These are phyloP conservation scores for Globisporangium heterothallicum DNA, from an alignment of 352 stramenopile species.

Conservation along the genomic window DNA sequence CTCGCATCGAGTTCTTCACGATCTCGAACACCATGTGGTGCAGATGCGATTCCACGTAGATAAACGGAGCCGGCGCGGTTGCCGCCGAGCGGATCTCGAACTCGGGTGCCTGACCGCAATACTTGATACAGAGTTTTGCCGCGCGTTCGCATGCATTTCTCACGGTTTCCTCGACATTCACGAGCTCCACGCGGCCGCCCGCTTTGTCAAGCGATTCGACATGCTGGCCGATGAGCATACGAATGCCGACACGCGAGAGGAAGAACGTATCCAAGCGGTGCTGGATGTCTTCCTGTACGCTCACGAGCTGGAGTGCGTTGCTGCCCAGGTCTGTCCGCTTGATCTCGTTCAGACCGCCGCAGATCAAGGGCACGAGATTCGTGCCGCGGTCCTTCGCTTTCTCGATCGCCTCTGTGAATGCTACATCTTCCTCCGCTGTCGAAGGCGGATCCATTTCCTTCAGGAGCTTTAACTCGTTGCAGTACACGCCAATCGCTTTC, in stretches of 20 bases:
- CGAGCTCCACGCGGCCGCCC: slow-evolving; percentile 64
- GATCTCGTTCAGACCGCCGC: slow-evolving; percentile 64
- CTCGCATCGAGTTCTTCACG: slow-evolving; percentile 98
- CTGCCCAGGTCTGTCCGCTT: slow-evolving; percentile 54
- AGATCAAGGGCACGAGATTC: slow-evolving; percentile 80
- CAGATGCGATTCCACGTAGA: slow-evolving; percentile 77
- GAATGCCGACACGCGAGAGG: slow-evolving; percentile 97
- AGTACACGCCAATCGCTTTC: slow-evolving; percentile 62
- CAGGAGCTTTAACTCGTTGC: slow-evolving; percentile 45
- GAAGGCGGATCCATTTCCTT: slow-evolving; percentile 32
- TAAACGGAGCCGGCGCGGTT: slow-evolving; percentile 56
- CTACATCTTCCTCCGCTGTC: slow-evolving; percentile 47
- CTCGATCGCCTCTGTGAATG: slow-evolving; percentile 57
- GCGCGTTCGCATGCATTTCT: slow-evolving; percentile 49
- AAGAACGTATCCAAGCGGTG: slow-evolving; percentile 97
- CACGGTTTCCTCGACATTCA: slow-evolving; percentile 68
- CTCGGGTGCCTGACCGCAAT: slow-evolving; percentile 45
- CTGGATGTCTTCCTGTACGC: slow-evolving; percentile 71
- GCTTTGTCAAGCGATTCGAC: slow-evolving; percentile 56
- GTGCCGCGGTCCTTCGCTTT: slow-evolving; percentile 47
- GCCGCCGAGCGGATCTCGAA: slow-evolving; percentile 50
- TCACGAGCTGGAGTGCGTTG: slow-evolving; percentile 50
- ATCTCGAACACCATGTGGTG: slow-evolving; percentile 95
- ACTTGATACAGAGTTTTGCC: slow-evolving; percentile 43
- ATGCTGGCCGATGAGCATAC: slow-evolving; percentile 96